Percentiles rank a stretch among this genome's conserved stretches.
phyloP scores from a whole-genome alignment of 306 rosid species.

The Gillenia trifoliata region DNA sequence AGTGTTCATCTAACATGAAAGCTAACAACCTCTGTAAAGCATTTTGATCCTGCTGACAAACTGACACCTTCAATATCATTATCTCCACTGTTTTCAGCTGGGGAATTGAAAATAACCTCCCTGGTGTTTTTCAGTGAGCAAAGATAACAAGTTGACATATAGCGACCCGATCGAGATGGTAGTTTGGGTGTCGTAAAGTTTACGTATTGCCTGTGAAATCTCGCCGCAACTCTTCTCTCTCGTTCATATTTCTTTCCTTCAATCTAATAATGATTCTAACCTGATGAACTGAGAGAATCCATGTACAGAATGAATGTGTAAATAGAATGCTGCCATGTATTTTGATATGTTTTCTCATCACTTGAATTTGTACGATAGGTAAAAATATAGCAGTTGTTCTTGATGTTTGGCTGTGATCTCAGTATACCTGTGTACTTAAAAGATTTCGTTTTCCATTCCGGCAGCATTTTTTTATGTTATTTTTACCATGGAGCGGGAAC shows the following conservation, averaged over 20 bases:
- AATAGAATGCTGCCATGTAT: conserved; percentile 44
- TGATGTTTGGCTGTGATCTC: too few relatives aligned
- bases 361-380: conserved; percentile 1
- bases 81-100: conserved; percentile 44
- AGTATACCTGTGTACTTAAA: too few relatives aligned
- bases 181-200: conserved; percentile 38
- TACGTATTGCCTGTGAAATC: conserved; percentile 23
- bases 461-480: neutral
- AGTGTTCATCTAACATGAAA: conserved; percentile 92
- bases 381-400: neutral
- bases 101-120: conserved; percentile 32
- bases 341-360: neutral
- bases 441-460: neutral
- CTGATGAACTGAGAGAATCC: conserved; percentile 30
- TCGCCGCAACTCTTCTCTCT: conserved; percentile 22
- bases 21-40: conserved; percentile 98
- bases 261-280: conserved; percentile 49
- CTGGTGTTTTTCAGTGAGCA: conserved; percentile 26
- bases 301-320: conserved; percentile 74
- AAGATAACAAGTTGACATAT: conserved; percentile 35
- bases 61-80: conserved; percentile 34
- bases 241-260: conserved; percentile 20
- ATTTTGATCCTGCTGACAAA: conserved; percentile 63
- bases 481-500: neutral
- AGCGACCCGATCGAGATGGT: conserved; percentile 23